Base-by-base conservation (phyloP, 805 yeast species). In the Clavispora carvajalis region DNA sequence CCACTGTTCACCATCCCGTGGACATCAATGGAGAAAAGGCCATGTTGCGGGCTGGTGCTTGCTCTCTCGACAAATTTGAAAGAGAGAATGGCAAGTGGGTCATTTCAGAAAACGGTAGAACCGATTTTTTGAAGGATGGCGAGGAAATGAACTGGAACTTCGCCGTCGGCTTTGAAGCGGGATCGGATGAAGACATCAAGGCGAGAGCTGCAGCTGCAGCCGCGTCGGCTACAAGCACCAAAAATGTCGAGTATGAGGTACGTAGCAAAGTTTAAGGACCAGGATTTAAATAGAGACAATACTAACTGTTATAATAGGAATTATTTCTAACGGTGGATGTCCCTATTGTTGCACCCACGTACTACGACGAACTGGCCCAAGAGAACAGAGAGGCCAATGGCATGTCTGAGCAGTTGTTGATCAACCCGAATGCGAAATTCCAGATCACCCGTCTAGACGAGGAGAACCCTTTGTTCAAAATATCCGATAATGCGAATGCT, bases 81-180 rank as follows among this genome's bases (percentile, higher is more conserved):
- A 41, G 36, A 22, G 43, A 39, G 2, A 56, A 50, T 3, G 57
- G 46, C 2, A 52, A 55, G 22, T 91, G 96, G 96, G 58, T 52
- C 5, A 56, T 82, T 39, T 67, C 67, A 15, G 70, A 75, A 73
- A 86, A 85, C 57, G 96, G 97, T 4, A 73, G 78, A 47, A 77
- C 87, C 7, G 79, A 74, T 33, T 89, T 82, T 52, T 67, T 91
- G 45, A 59, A 75, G 6, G 62, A 72, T 6, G 98, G 98, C 7
- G 93, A 90, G 53, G 96, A 89, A 59, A 87, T 88, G 95, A 82
- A 86, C 56, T 90, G 97, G 97, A 79, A 82, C 52, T 91, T 89
- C 67, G 77, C 76, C 53, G 70, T 61, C 41, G 79, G 77, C 15
- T 82, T 77, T 49, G 96, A 87, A 63, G 95, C 96, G 5, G 96